Conservation (phyloP, 306 rosid genomes). For the Vigna nakashimae region DNA sequence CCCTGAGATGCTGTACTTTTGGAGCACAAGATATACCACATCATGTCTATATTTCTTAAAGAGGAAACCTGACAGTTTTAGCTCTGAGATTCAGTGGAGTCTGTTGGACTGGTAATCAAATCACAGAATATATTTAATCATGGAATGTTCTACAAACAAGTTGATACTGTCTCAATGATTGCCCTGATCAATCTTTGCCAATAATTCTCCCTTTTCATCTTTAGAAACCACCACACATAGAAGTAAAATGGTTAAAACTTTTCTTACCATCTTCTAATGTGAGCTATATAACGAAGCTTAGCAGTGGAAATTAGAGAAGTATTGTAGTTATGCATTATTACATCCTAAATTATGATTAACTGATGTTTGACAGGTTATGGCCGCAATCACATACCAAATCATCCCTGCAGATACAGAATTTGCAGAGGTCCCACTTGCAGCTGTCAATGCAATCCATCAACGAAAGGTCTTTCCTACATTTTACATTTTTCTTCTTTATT, state of each 20-base stretch:
- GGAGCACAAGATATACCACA: neutral
- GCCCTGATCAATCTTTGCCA: constrained; percentile 1
- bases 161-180: neutral
- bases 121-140: constrained; percentile 23
- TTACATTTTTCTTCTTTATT: neutral
- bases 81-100: neutral
- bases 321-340: neutral
- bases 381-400: constrained; percentile 87
- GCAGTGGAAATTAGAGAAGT: constrained; percentile 4
- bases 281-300: constrained; percentile 22
- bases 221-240: constrained; percentile 1
- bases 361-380: constrained; percentile 66
- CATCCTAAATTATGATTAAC: neutral
- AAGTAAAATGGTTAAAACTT: constrained; percentile 5
- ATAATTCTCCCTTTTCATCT: constrained; percentile 28
- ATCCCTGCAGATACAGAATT: constrained; percentile 85
- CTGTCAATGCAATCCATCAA: constrained; percentile 68
- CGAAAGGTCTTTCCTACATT: constrained; percentile 63
- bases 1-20: constrained; percentile 4
- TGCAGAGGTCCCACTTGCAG: constrained; percentile 96
- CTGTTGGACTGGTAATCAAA: constrained; percentile 27
- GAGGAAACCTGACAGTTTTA: constrained; percentile 1
- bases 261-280: constrained; percentile 7
- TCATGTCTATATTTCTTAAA: neutral
- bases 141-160: neutral